These are phyloP conservation scores for Blastocystis sp. DNA, from an alignment of 352 stramenopile genomes.

Conservation along the genomic window DNA sequence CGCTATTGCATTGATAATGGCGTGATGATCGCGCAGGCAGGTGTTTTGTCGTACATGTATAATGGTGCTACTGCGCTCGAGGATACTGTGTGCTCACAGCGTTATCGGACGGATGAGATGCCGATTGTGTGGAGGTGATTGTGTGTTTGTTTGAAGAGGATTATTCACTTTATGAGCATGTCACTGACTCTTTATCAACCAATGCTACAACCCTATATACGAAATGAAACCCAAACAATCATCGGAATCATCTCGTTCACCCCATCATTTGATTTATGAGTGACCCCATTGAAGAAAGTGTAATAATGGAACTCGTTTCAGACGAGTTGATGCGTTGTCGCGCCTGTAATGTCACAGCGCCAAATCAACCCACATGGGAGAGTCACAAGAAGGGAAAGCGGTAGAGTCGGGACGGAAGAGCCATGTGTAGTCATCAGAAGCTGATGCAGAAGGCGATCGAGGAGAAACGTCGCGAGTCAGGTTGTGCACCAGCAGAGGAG, in stretches of 20 bases:
- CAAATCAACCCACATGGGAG: conserved; percentile 21
- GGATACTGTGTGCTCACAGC: conserved; percentile 83
- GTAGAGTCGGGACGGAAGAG: background rate
- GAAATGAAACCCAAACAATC: too few relatives aligned
- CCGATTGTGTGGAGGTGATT: conserved; percentile 80
- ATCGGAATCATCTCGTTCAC: background rate
- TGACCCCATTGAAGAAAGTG: conserved; percentile 1
- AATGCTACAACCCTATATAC: too few relatives aligned
- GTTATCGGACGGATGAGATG: conserved; percentile 93
- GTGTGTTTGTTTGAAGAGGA: background rate
- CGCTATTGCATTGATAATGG: conserved; percentile 99
- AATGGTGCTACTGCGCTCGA: conserved; percentile 75
- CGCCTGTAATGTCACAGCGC: background rate
- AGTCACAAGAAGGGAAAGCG: conserved; percentile 42
- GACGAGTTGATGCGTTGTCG: background rate
- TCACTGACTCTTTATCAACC: background rate
- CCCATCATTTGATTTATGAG: background rate
- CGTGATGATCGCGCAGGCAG: conserved; percentile 98
- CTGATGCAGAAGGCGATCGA: background rate
- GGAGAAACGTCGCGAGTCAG: background rate
- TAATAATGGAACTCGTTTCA: background rate
- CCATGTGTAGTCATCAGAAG: background rate
- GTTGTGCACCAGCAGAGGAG: background rate
- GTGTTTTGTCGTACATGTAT: conserved; percentile 89
- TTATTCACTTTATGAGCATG: background rate